These are phyloP conservation scores for Nannochloris sp. DNA, from an alignment of 139 green algal genomes.

Conservation along the genomic window DNA sequence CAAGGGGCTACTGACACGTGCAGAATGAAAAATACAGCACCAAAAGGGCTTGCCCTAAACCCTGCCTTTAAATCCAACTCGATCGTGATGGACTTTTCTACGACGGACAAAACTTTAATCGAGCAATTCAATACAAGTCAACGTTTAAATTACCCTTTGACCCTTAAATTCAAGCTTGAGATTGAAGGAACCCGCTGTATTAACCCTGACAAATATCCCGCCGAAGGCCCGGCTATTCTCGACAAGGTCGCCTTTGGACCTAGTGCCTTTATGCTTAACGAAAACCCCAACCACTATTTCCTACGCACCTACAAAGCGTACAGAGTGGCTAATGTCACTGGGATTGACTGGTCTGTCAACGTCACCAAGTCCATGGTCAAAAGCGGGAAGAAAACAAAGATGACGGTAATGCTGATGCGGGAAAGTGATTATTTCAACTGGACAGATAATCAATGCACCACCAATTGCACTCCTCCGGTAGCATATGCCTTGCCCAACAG, in stretches of 20 bases:
- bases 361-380: not conserved
- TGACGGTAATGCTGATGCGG: not conserved
- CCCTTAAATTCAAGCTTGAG: not conserved
- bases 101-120: not conserved
- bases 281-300: not conserved
- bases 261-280: not conserved
- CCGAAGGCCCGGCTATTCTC: not conserved
- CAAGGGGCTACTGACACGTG: not conserved
- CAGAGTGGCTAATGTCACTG: not conserved
- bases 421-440: conserved; percentile 1
- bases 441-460: conserved; percentile 1
- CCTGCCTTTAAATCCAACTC: not conserved
- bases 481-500: not conserved
- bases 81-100: conserved; percentile 1
- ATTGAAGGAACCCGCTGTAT: not conserved
- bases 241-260: not conserved
- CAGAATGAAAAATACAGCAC: not conserved
- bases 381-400: not conserved
- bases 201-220: not conserved
- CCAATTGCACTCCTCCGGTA: not conserved
- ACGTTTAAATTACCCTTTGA: not conserved
- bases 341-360: not conserved
- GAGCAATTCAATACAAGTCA: not conserved
- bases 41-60: not conserved
- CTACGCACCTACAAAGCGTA: not conserved